phyloP scores from a whole-genome alignment of 805 yeast species.

The Myxozyma monticola region DNA sequence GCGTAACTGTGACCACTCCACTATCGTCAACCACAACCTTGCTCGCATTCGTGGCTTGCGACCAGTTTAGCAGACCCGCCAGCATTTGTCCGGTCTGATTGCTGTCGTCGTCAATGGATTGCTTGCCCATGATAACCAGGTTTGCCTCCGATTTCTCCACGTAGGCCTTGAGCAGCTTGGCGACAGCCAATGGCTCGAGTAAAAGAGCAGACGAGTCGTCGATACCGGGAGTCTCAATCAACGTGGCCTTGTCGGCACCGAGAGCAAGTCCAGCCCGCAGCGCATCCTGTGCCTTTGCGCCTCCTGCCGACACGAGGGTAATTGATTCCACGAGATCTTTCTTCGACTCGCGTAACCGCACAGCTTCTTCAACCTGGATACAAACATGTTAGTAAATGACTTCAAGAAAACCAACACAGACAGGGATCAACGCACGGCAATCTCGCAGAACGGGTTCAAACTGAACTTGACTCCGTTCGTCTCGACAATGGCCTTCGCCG shows the following conservation, averaged over 20 bases:
- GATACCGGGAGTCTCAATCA: conserved; percentile 59
- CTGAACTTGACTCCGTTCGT: conserved; percentile 87
- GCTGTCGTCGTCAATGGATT: conserved; percentile 92
- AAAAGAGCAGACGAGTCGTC: conserved; percentile 38
- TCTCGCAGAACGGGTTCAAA: conserved; percentile 96
- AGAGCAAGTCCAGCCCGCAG: conserved; percentile 89
- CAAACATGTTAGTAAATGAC: background rate
- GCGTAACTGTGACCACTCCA: conserved; percentile 60
- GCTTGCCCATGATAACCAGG: conserved; percentile 88
- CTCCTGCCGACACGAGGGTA: conserved; percentile 91
- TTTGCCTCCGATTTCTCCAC: conserved; percentile 72
- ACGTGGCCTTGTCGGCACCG: conserved; percentile 85
- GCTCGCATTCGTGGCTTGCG: conserved; percentile 94
- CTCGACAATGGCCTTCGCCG: conserved; percentile 79
- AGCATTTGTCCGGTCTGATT: conserved; percentile 96
- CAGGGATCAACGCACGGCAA: conserved; percentile 53
- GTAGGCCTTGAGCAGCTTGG: conserved; percentile 74
- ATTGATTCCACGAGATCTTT: conserved; percentile 69
- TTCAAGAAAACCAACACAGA: background rate
- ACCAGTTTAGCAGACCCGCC: conserved; percentile 92
- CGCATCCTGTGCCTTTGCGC: conserved; percentile 81
- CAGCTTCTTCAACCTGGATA: conserved; percentile 73
- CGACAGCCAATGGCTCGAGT: conserved; percentile 85
- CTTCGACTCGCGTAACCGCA: conserved; percentile 67
- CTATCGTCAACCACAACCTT: conserved; percentile 62